Evolutionary conservation across 2,329 filamentous ascomycete genomes (phyloP).

Genomic region (Aspergillus quadrilineatus): DNA sequence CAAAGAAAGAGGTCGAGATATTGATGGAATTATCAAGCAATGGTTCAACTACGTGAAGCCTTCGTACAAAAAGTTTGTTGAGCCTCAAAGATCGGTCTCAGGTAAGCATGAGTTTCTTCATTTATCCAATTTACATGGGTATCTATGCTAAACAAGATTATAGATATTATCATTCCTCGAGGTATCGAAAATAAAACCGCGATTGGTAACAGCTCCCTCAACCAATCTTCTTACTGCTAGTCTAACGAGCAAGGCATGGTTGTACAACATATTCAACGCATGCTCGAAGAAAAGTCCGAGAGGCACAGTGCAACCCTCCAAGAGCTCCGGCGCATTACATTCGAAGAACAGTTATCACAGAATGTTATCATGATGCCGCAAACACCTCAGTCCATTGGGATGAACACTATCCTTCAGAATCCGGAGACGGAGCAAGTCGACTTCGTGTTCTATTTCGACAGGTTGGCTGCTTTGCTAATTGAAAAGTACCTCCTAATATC

Average conservation of each 20-base stretch:
- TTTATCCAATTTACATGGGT: neutral
- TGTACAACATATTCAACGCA: slow-evolving; percentile 86
- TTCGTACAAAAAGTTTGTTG: slow-evolving; percentile 91
- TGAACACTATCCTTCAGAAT: slow-evolving; percentile 87
- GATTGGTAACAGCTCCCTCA: slow-evolving; percentile 52
- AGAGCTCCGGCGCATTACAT: slow-evolving; percentile 65
- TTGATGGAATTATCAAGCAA: slow-evolving; percentile 95
- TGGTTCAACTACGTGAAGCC: slow-evolving; percentile 97
- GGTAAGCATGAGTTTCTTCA: slow-evolving; percentile 47
- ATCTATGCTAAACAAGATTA: slow-evolving; percentile 15
- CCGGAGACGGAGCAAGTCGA: slow-evolving; percentile 78
- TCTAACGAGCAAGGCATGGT: slow-evolving; percentile 68
- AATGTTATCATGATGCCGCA: slow-evolving; percentile 73
- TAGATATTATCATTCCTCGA: slow-evolving; percentile 89
- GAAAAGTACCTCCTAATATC: slow-evolving; percentile 55
- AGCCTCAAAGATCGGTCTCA: slow-evolving; percentile 84
- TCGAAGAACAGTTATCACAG: slow-evolving; percentile 69
- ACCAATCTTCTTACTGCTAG: neutral
- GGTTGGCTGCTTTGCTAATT: slow-evolving; percentile 78
- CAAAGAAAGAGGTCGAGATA: slow-evolving; percentile 80
- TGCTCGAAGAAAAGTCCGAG: slow-evolving; percentile 79
- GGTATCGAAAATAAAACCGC: slow-evolving; percentile 94
- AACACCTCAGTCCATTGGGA: slow-evolving; percentile 77
- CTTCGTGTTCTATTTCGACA: slow-evolving; percentile 97
- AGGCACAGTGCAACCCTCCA: slow-evolving; percentile 77